These are phyloP conservation scores for Coffea humblotiana DNA, from an alignment of 305 asterid genomes.

Conservation along the genomic window DNA sequence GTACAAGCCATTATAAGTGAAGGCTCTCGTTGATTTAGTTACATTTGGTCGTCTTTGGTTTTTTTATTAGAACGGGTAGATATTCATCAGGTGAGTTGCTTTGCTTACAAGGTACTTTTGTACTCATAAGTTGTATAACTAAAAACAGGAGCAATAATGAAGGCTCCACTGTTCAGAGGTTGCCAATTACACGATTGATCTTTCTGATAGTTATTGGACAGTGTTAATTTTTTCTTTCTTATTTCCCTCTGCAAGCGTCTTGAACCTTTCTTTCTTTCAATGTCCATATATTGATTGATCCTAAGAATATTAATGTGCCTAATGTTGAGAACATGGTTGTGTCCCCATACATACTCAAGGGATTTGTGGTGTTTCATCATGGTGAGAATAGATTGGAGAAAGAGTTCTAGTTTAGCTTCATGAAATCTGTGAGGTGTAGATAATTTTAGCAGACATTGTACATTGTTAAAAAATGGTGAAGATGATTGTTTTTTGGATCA, in stretches of 20 bases:
- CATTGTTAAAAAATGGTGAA: neutral
- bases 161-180: neutral
- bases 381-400: neutral
- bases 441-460: neutral
- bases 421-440: neutral
- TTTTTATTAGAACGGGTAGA: no score
- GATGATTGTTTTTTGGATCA: neutral
- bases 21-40: no score
- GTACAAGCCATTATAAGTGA: neutral
- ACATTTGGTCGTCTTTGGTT: neutral
- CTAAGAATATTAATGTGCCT: neutral
- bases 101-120: neutral
- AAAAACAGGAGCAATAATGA: neutral
- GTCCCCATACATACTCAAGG: neutral
- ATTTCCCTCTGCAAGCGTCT: neutral
- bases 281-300: neutral
- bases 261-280: no score
- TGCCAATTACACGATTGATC: neutral
- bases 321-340: neutral
- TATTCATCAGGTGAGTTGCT: no score
- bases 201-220: neutral
- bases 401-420: neutral
- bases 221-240: neutral
- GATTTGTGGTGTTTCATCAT: neutral
- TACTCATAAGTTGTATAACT: neutral